phyloP scores from a whole-genome alignment of 176 grass and related monocot species.

The Ananas comosus region DNA sequence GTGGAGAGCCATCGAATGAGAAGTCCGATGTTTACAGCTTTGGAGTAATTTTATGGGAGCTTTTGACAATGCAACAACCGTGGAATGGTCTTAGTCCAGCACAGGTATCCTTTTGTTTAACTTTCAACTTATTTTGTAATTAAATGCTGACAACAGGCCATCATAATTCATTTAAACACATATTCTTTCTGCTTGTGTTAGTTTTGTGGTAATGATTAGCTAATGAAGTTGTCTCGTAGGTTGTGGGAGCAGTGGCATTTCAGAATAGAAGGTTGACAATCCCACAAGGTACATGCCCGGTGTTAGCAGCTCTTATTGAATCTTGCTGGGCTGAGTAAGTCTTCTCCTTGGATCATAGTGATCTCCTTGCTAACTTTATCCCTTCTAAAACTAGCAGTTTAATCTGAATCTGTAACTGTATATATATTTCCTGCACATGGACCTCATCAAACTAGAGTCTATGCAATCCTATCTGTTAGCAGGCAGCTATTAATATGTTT shows the following conservation, averaged over 20 bases:
- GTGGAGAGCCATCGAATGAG: conserved; percentile 79
- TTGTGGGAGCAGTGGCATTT: conserved; percentile 92
- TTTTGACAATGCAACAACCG: conserved; percentile 89
- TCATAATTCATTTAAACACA: not conserved
- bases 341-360: not conserved
- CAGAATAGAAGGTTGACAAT: conserved; percentile 75
- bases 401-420: no score
- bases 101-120: conserved; percentile 33
- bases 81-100: conserved; percentile 76
- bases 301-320: conserved; percentile 68
- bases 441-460: no score
- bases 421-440: no score
- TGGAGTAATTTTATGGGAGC: conserved; percentile 87
- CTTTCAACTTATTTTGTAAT: not conserved
- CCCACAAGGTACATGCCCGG: conserved; percentile 38
- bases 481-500: no score
- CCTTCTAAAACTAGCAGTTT: no score
- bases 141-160: not conserved
- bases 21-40: conserved; percentile 91
- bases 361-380: not conserved
- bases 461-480: no score
- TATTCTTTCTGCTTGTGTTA: not conserved
- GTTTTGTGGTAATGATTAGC: not conserved
- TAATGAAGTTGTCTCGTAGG: conserved; percentile 25
- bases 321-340: conserved; percentile 93